A percentile compares a stretch with the other conserved stretches of the same genome.
phyloP scores from a whole-genome alignment of 1,284 basidiomycete genomes.

The Irpex sp. region DNA sequence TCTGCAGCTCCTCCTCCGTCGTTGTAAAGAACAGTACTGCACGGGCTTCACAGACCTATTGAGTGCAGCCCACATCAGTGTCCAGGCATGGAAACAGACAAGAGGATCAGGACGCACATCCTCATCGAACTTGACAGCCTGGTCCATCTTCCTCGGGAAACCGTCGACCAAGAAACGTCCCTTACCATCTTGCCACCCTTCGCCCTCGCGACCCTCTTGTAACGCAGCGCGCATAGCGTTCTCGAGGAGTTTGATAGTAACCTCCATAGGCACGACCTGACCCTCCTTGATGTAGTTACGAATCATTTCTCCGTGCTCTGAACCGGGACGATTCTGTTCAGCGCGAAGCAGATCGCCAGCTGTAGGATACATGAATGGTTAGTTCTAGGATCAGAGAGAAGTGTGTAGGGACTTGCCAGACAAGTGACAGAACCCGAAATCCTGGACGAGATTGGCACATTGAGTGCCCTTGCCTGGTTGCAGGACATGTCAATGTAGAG shows the following conservation, averaged over 20 bases:
- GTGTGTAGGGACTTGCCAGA: constrained; percentile 56
- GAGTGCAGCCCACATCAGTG: constrained; percentile 1
- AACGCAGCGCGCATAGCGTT: constrained; percentile 84
- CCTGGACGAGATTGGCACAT: constrained; percentile 81
- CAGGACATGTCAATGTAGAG: constrained; percentile 1
- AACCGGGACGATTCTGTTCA: constrained; percentile 87
- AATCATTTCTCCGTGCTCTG: constrained; percentile 85
- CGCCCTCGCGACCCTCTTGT: constrained; percentile 28
- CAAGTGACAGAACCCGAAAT: constrained; percentile 91
- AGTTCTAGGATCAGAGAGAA: not conserved
- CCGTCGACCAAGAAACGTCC: constrained; percentile 96
- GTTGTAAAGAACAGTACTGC: constrained; percentile 89
- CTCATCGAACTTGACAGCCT: constrained; percentile 90
- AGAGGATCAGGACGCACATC: constrained; percentile 70
- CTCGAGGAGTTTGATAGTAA: constrained; percentile 93
- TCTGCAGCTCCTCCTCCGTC: constrained; percentile 84
- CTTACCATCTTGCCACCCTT: constrained; percentile 68
- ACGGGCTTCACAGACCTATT: constrained; percentile 74
- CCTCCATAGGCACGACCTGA: constrained; percentile 93
- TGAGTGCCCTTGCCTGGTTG: constrained; percentile 92
- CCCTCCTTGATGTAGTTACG: constrained; percentile 89
- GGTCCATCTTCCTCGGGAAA: constrained; percentile 98
- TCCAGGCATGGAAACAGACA: not conserved
- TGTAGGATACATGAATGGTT: constrained; percentile 24
- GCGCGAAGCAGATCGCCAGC: constrained; percentile 96